These are phyloP conservation scores for Ophiostoma australiae DNA, from an alignment of 2,329 filamentous ascomycete species.

Conservation along the genomic window DNA sequence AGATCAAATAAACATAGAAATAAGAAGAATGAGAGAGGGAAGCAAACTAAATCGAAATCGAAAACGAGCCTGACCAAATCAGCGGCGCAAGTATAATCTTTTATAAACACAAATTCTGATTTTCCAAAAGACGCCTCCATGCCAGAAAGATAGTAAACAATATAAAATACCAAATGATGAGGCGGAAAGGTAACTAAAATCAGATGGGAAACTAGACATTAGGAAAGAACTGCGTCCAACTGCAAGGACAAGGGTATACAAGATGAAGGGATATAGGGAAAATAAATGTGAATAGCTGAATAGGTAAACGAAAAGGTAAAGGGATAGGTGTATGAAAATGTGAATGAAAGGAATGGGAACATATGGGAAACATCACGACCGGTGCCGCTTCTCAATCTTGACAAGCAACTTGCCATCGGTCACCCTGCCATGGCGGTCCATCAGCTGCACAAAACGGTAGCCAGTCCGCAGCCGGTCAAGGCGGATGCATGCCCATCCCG, in stretches of 20 bases:
- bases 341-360: background rate
- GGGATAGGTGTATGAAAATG: too few species aligned
- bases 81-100: too few species aligned
- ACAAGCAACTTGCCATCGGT: slow-evolving; percentile 49
- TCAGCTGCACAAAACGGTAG: slow-evolving; percentile 51
- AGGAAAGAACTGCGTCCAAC: background rate
- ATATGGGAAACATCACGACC: slow-evolving; percentile 17
- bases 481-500: slow-evolving; percentile 56
- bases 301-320: background rate
- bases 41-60: background rate
- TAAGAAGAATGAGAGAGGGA: background rate
- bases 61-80: too few species aligned
- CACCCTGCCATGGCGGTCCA: slow-evolving; percentile 43
- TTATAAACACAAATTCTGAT: background rate
- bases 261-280: background rate
- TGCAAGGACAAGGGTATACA: background rate
- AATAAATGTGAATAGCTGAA: background rate
- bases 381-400: slow-evolving; percentile 46
- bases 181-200: background rate
- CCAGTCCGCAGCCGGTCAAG: slow-evolving; percentile 53
- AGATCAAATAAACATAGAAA: background rate
- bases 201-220: background rate
- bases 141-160: background rate
- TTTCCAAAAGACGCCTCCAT: background rate
- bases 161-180: background rate